Percentiles rank a stretch among this genome's conserved stretches.
Evolutionary conservation across 2,329 filamentous ascomycete genomes (phyloP).

Genomic region (Botrytis tulipae): DNA sequence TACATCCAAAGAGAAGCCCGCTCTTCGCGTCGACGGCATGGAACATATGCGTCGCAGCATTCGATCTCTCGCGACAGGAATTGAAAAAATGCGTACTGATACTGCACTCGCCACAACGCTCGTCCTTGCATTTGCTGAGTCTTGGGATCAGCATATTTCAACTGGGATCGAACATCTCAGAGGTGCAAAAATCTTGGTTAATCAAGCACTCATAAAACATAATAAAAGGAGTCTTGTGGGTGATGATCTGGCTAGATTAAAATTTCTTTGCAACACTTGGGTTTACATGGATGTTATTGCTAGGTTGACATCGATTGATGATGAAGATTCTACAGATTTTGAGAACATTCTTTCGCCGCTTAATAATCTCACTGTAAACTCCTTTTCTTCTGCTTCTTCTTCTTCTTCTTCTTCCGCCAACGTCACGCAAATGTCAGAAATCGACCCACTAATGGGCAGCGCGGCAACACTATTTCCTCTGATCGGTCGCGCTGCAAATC

Average conservation of each 20-base stretch:
- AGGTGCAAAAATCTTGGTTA: constrained; percentile 63
- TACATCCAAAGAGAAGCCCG: constrained; percentile 55
- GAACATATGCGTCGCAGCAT: constrained; percentile 68
- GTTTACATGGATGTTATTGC: constrained; percentile 73
- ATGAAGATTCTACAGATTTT: constrained; percentile 54
- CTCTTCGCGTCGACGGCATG: constrained; percentile 60
- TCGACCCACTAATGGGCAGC: constrained; percentile 72
- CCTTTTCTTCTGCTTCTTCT: not conserved
- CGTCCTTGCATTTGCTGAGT: constrained; percentile 66
- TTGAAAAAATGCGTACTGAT: constrained; percentile 63
- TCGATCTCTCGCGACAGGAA: constrained; percentile 54
- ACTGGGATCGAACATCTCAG: constrained; percentile 69
- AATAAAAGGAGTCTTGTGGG: constrained; percentile 45
- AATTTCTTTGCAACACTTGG: constrained; percentile 71
- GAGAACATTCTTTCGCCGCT: constrained; percentile 46
- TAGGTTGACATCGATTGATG: constrained; percentile 57
- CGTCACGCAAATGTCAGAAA: constrained; percentile 42
- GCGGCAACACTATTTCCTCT: constrained; percentile 66
- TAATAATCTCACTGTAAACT: constrained; percentile 32
- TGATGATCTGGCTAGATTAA: constrained; percentile 53
- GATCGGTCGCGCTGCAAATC: constrained; percentile 62
- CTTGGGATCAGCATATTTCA: constrained; percentile 67
- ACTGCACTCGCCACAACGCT: constrained; percentile 69
- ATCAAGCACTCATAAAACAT: constrained; percentile 52
- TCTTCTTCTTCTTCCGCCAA: constrained; percentile 40